Evolutionary conservation across 371 early-diverging fungal genomes (phyloP), one percentile per base, ranked within the genome.

Genomic region (Mortierella sp.): DNA sequence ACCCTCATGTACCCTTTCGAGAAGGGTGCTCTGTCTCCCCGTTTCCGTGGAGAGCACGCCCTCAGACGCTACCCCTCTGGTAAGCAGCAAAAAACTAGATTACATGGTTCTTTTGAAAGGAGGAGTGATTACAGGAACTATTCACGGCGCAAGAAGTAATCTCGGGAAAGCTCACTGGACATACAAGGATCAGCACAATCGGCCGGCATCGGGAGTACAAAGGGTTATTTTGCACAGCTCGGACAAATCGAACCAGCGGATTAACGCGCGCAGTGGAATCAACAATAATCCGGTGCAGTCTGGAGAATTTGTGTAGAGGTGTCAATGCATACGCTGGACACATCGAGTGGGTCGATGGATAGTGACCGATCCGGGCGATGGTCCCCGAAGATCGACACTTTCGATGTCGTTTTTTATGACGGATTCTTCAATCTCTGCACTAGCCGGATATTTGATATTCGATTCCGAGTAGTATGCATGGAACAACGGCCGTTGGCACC

Each of bases 1-100:
- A 99, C 99, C 50, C 95, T 98, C 84, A 95, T 94, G 90, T 99
- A 99, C 90, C 99, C 99, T 26, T 96, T 93, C 84, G 99, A 99
- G 89, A 99, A 98, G 93, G 97, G 97, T 48, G 95, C 98, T 26
- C 88, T 98, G 73, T 95, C 95, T 72, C 95, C 99, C 54, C 92
- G 99, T 76, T 99, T 99, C 95, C 94, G 99, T 80, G 99, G 99
- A 55, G 99, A 99, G 90, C 99, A 99, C 89, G 98, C 98, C 38
- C 89, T 99, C 78, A 92, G 99, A 85, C 92, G 99, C 79, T 99
- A 99, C 87, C 98, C 98, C 73, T 95, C 97, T n/a, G 97, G 97
- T 96, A 88, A 74, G 82, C 24, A 63, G 31, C 50, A 16, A 50
- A 50, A 50, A 16, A 50, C 16, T 63, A 7, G 63, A 14, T 31